phyloP scores from a whole-genome alignment of 1,284 basidiomycete genomes.

The Pyrrhoderma noxium region DNA sequence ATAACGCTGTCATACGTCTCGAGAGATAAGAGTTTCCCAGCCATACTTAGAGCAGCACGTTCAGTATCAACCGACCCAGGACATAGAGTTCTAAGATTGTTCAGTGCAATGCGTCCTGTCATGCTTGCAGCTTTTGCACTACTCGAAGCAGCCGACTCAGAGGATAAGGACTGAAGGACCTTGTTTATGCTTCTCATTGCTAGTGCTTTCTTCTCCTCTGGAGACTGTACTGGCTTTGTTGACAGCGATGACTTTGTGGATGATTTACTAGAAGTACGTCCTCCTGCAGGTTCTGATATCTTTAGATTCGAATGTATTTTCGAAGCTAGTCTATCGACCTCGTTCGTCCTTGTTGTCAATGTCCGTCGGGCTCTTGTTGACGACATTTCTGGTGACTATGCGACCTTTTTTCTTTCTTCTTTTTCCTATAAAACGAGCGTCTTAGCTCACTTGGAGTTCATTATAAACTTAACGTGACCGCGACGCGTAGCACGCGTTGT shows the following conservation, averaged over 20 bases:
- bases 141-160: slow-evolving; percentile 18
- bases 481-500: too few relatives aligned
- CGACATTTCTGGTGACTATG: slow-evolving; percentile 4
- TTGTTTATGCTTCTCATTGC: slow-evolving; percentile 58
- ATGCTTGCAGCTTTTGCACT: slow-evolving; percentile 22
- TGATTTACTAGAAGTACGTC: background rate
- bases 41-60: slow-evolving; percentile 56
- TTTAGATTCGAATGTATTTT: slow-evolving; percentile 18
- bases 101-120: slow-evolving; percentile 31
- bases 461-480: background rate
- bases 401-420: too few relatives aligned
- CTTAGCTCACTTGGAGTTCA: background rate
- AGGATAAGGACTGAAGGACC: slow-evolving; percentile 46
- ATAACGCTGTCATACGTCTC: slow-evolving; percentile 53
- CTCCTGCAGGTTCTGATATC: slow-evolving; percentile 14
- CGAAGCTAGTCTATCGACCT: slow-evolving; percentile 18
- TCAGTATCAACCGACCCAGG: slow-evolving; percentile 58
- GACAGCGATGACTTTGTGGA: background rate
- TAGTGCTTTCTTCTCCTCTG: slow-evolving; percentile 21
- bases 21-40: slow-evolving; percentile 55
- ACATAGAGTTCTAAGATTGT: slow-evolving; percentile 37
- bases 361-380: slow-evolving; percentile 6
- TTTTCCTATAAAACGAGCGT: too few relatives aligned
- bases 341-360: slow-evolving; percentile 6
- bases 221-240: too few relatives aligned